A percentile compares a stretch with the other conserved stretches of the same genome.
These are phyloP conservation scores for Hypoxylon perforatum DNA, from an alignment of 495 filamentous ascomycete genomes.

Conservation along the genomic window DNA sequence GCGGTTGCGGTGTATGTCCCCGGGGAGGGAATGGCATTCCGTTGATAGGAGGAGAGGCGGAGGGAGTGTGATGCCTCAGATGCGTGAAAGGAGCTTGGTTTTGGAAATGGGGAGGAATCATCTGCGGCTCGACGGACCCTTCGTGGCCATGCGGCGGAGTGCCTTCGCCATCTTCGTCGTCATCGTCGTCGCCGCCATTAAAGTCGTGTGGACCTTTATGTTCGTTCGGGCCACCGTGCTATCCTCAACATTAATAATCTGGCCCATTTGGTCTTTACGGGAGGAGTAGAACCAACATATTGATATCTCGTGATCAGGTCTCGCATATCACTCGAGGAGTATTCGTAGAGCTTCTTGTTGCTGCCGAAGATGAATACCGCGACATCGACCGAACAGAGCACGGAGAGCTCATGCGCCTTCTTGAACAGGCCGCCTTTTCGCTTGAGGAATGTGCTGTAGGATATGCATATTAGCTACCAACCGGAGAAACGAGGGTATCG, in stretches of 20 bases:
- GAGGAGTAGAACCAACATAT: slow-evolving; percentile 72
- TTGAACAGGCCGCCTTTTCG: slow-evolving; percentile 99
- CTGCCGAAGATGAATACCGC: slow-evolving; percentile 98
- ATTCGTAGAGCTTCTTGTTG: slow-evolving; percentile 98
- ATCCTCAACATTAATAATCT: slow-evolving; percentile 45
- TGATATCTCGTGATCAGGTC: slow-evolving; percentile 87
- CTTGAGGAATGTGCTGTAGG: slow-evolving; percentile 91
- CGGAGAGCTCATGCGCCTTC: slow-evolving; percentile 98
- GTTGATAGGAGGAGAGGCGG: slow-evolving; percentile 92
- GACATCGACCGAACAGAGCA: slow-evolving; percentile 97
- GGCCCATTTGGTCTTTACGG: slow-evolving; percentile 10
- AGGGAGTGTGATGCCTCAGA: slow-evolving; percentile 83
- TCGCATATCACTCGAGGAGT: slow-evolving; percentile 92
- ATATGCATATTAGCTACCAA: slow-evolving; percentile 87
- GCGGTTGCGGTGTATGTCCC: slow-evolving; percentile 83
- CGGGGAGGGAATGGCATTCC: slow-evolving; percentile 75
- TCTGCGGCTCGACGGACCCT: slow-evolving; percentile 59
- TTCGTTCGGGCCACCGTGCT: slow-evolving; percentile 94
- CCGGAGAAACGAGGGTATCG: slow-evolving; percentile 38
- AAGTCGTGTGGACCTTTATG: slow-evolving; percentile 97
- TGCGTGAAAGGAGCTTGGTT: slow-evolving; percentile 78
- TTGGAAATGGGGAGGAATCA: slow-evolving; percentile 82
- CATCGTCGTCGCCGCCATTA: slow-evolving; percentile 81
- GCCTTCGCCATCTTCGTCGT: slow-evolving; percentile 90
- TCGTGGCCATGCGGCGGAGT: slow-evolving; percentile 69